phyloP scores from a whole-genome alignment of 257 asterid genomes.

The Echium plantagineum region DNA sequence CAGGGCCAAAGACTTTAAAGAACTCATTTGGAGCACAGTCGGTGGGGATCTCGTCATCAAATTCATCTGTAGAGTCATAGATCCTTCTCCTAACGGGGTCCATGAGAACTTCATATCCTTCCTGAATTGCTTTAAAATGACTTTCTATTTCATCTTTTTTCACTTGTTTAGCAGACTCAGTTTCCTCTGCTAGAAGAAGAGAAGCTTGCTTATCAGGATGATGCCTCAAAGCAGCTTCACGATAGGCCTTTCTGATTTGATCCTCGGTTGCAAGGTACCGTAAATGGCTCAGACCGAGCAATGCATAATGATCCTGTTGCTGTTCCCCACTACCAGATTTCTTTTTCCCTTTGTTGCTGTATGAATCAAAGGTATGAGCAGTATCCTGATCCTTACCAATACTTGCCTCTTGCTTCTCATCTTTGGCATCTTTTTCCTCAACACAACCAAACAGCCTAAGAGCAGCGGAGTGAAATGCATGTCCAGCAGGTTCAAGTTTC shows the following conservation, averaged over 20 bases:
- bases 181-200: slow-evolving; percentile 71
- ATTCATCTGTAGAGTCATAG: slow-evolving; percentile 78
- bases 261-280: slow-evolving; percentile 98
- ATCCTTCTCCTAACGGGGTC: slow-evolving; percentile 79
- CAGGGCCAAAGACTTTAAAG: slow-evolving; percentile 77
- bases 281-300: slow-evolving; percentile 79
- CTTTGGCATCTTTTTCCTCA: slow-evolving; percentile 32
- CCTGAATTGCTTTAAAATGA: slow-evolving; percentile 85
- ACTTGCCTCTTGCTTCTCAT: slow-evolving; percentile 23
- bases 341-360: slow-evolving; percentile 80
- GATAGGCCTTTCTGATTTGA: slow-evolving; percentile 78
- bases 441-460: slow-evolving; percentile 57
- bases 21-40: slow-evolving; percentile 70
- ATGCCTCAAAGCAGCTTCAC: slow-evolving; percentile 80
- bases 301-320: slow-evolving; percentile 88
- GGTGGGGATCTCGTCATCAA: slow-evolving; percentile 66
- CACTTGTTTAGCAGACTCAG: slow-evolving; percentile 75
- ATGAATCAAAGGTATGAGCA: slow-evolving; percentile 56
- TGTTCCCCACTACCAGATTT: slow-evolving; percentile 55
- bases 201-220: slow-evolving; percentile 96
- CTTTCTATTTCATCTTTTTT: slow-evolving; percentile 89
- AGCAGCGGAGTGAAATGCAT: slow-evolving; percentile 73
- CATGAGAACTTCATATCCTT: slow-evolving; percentile 57
- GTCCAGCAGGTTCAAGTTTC: slow-evolving; percentile 81
- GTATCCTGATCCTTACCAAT: slow-evolving; percentile 44